Evolutionary conservation across 768 basidiomycete genomes (phyloP), one percentile per base, ranked within the genome.

Genomic region (Kockovaella imperatae): DNA sequence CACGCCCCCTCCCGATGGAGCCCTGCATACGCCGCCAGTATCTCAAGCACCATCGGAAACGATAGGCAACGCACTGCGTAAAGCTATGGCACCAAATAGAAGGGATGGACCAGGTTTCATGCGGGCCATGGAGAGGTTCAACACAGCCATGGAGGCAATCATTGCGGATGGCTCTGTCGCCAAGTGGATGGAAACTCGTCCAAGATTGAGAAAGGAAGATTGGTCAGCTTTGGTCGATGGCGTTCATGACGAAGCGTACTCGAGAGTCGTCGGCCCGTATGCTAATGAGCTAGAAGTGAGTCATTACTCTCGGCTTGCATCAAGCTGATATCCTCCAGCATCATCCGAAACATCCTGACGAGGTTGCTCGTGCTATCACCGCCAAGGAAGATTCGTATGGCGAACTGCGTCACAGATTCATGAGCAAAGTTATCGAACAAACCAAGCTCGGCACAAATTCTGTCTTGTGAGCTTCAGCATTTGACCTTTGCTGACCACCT

Each of bases 341-440:
- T 85, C 23, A 96, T 89, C 62, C 93, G 86, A 52, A 91, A 95
- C 66, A 79, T 90, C 42, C 83, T 84, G 80, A 87, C 85, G 2
- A 77, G 77, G 51, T 77, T 58, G 59, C 61, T 5, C 48, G 38
- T 24, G 59, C 66, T 65, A 57, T 68, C 54, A 47, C 53, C 47
- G 62, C 60, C 54, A 63, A 56, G 42, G 59, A 64, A 38, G 57
- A 60, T 53, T 53, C 62, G 21, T 71, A 71, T 50, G 69, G 69
- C 0, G 69, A 71, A 43, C 52, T 71, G 20, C 26, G 66, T 31
- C 69, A 68, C 31, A 59, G 53, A 66, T 79, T 91, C 56, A 74
- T 79, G 32, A 75, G 77, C 20, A 79, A 82, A 58, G 80, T 85
- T 47, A 75, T 83, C 32, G 68, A 75, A 25, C 70, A 77, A 32